Conservation (phyloP, 805 yeast genomes). For the Dipodascus albidus region DNA sequence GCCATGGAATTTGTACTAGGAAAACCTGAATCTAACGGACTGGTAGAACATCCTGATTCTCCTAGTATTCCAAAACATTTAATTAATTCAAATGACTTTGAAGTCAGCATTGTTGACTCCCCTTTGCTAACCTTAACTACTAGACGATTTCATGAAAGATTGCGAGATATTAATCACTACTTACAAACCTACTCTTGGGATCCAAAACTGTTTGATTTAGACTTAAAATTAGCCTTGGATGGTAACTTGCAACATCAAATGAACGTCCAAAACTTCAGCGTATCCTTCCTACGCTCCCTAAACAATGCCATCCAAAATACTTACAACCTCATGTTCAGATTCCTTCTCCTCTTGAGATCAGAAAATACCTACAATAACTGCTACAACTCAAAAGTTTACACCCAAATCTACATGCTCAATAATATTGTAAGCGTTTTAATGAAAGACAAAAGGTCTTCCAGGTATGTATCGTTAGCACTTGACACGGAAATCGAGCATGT, state of each 20-base stretch:
- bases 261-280: not conserved
- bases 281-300: not conserved
- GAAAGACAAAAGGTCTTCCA: not conserved
- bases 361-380: not conserved
- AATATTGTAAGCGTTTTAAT: not conserved
- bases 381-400: not conserved
- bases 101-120: not conserved
- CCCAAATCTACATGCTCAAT: not conserved
- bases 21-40: not conserved
- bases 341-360: not conserved
- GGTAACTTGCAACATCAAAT: not conserved
- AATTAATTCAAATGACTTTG: not conserved
- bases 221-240: not conserved
- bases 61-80: not conserved
- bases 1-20: not conserved
- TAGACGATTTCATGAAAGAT: not conserved
- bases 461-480: not conserved
- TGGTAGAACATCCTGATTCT: not conserved
- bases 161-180: not conserved
- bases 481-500: not conserved
- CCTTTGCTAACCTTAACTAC: not conserved
- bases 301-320: not conserved
- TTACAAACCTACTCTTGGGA: not conserved
- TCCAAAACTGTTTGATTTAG: not conserved
- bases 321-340: not conserved